A percentile compares a stretch with the other conserved stretches of the same genome.
Conservation (phyloP, 805 yeast genomes). For the Saccharomycopsis malanga region DNA sequence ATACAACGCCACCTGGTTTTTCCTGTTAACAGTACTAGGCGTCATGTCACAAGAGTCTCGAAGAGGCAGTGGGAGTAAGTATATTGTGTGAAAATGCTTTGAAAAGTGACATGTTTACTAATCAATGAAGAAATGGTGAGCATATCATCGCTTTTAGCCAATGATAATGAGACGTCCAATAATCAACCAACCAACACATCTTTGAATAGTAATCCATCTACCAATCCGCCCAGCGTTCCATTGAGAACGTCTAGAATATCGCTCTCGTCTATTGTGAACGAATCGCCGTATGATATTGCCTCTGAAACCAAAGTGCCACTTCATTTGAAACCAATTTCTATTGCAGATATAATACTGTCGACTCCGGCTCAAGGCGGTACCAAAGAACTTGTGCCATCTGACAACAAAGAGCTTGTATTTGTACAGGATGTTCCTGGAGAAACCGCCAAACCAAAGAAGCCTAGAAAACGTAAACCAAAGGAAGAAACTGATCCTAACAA, state of each 20-base stretch:
- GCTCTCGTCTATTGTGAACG: neutral
- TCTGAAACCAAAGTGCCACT: neutral
- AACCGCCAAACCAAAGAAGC: conserved; percentile 1
- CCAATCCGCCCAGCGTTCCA: neutral
- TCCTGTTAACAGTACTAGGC: too few species aligned
- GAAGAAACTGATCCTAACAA: conserved; percentile 4
- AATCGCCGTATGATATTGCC: neutral
- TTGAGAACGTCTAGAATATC: neutral
- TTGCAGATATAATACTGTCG: conserved; percentile 11
- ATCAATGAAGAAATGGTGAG: conserved; percentile 20
- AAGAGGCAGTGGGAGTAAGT: too few species aligned
- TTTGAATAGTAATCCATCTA: neutral
- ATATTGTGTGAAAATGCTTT: too few species aligned
- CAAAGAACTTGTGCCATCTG: neutral
- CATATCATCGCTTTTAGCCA: conserved; percentile 17
- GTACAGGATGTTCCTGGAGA: neutral
- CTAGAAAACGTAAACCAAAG: neutral
- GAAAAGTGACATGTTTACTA: too few species aligned
- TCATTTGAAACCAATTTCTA: conserved; percentile 13
- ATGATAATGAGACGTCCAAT: neutral
- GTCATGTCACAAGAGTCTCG: too few species aligned
- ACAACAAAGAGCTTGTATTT: neutral
- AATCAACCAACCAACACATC: neutral
- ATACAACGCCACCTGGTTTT: too few species aligned
- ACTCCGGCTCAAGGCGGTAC: neutral